A percentile compares a stretch with the other conserved stretches of the same genome.
Evolutionary conservation across 495 filamentous ascomycete species (phyloP).

Genomic region (Lindgomyces ingoldianus): DNA sequence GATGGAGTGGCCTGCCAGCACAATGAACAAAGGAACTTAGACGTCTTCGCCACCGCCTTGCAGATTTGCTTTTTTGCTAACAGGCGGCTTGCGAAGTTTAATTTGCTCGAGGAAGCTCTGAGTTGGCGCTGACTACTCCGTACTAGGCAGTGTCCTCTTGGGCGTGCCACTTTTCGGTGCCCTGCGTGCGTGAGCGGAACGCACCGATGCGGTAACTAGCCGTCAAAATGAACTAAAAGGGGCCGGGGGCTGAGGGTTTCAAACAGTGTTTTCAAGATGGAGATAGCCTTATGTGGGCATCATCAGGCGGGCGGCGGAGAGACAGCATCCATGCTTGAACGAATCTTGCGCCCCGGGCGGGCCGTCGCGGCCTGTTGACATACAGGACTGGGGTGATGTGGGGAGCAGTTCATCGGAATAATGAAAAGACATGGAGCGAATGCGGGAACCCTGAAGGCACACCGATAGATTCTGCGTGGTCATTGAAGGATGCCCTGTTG

Average conservation of each 20-base stretch:
- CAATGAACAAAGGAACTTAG: no score
- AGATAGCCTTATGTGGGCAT: not conserved
- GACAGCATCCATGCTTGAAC: conserved; percentile 9
- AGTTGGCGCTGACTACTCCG: not conserved
- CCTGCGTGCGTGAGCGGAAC: conserved; percentile 9
- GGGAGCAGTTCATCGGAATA: not conserved
- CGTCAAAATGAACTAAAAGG: not conserved
- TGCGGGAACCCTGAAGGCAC: no score
- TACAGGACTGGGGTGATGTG: conserved; percentile 21
- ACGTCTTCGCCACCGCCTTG: not conserved
- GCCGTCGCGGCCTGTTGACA: conserved; percentile 27
- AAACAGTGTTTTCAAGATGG: not conserved
- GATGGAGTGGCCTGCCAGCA: not conserved
- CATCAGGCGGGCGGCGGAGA: not conserved
- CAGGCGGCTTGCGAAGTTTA: not conserved
- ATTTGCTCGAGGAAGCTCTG: no score
- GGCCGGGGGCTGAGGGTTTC: not conserved
- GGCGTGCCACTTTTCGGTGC: not conserved
- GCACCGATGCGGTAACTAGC: conserved; percentile 12
- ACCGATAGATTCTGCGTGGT: no score
- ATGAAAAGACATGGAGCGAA: not conserved
- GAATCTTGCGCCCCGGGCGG: conserved; percentile 25
- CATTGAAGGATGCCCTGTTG: no score
- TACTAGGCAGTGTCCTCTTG: not conserved
- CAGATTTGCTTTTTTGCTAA: not conserved